Evolutionary conservation across 2,329 filamentous ascomycete genomes (phyloP).

Genomic region (Clonostachys rhizophaga): DNA sequence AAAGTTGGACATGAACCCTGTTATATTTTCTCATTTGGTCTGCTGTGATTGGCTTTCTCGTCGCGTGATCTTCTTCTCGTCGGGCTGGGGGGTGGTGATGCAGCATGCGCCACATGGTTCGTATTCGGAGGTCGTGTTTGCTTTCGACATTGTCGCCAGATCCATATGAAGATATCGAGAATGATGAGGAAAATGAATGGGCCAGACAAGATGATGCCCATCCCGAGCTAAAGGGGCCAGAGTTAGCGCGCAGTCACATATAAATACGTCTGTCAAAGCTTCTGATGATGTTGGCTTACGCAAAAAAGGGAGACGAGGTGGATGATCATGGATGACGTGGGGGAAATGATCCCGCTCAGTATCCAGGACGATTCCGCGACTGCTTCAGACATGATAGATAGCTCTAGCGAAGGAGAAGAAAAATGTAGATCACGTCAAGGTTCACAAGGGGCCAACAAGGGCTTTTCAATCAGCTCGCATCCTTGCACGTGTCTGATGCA

Average conservation of each 20-base stretch:
- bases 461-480: no score
- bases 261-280: no score
- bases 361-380: no score
- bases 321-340: not conserved
- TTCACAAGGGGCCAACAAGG: no score
- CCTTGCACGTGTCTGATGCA: no score
- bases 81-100: not conserved
- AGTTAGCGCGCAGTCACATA: no score
- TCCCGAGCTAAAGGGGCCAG: conserved; percentile 22
- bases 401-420: no score
- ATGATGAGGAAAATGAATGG: conserved; percentile 41
- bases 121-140: no score
- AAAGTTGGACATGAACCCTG: not conserved
- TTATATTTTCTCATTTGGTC: not conserved
- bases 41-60: not conserved
- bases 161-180: conserved; percentile 48
- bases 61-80: not conserved
- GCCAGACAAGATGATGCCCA: conserved; percentile 39
- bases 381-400: no score
- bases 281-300: conserved; percentile 1
- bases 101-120: not conserved
- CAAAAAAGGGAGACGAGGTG: not conserved
- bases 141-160: conserved; percentile 30
- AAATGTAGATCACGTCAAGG: no score
- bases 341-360: not conserved